Base-by-base conservation (phyloP, 2,329 filamentous ascomycete genomes). In the Botrytis galanthina region DNA sequence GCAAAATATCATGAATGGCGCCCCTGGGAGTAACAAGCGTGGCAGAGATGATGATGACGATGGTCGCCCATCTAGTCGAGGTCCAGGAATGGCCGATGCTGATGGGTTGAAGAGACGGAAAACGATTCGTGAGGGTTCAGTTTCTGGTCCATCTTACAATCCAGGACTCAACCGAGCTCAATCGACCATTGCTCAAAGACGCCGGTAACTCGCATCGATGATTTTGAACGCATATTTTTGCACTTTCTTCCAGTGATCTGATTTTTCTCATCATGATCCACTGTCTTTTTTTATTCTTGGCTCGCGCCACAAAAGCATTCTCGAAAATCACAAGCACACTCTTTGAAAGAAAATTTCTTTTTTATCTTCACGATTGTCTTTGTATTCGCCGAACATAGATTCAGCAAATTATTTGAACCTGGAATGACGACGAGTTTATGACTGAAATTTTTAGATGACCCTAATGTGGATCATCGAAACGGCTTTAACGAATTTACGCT, bases 81-180 rank as follows among this genome's bases (percentile, higher is more conserved):
- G 84, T 74, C 83, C 85, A 39, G 83, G 85, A 51, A 72, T 72
- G 71, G 73, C 74, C 12, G 89, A 91, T 62, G 84, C 90, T 75
- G 88, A 92, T 64, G 86, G 87, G 35, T 82, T 92, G 74, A 97
- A 97, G 84, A 90, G 94, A 77, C 90, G 93, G 76, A 95, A 95
- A 85, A 95, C 92, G 0, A 86, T 92, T 77, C 87, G 89, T 75
- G 90, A 93, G 78, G 84, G 86, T 18, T 83, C 85, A 3, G 84
- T 87, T n/a, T 83, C 87, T n/a, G 79, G 84, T 35, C 83, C 87
- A 35, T 82, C 81, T 29, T 88, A 87, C 78, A 86, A 88, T 67
- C 78, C 84, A 29, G 83, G 76, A 54, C 72, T 87, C 80, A 85
- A 81, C 76, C 85, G 86, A 75, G 82, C 86, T 71, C 82, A 85